These are phyloP conservation scores for Fusarium brachygibbosum DNA, from an alignment of 2,329 filamentous ascomycete species.

Conservation along the genomic window DNA sequence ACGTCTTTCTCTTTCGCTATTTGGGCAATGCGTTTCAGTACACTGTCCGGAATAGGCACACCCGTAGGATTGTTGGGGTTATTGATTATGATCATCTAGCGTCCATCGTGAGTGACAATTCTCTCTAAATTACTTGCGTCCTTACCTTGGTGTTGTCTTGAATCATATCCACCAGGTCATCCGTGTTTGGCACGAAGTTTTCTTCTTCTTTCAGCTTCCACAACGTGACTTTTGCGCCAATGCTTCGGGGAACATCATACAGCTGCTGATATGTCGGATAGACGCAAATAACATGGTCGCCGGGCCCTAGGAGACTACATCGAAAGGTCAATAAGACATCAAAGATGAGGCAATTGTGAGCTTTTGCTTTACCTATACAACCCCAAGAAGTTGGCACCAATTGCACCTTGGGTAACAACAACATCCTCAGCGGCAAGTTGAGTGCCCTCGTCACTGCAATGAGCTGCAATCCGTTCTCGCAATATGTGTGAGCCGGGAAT, in stretches of 20 bases:
- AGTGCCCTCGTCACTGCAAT: conserved; percentile 71
- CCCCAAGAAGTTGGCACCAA: conserved; percentile 85
- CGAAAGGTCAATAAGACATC: conserved; percentile 55
- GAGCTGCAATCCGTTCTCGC: conserved; percentile 72
- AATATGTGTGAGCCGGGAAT: conserved; percentile 77
- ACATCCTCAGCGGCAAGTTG: conserved; percentile 70
- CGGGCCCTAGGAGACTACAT: conserved; percentile 77
- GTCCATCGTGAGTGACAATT: conserved; percentile 18
- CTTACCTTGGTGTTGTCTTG: conserved; percentile 76
- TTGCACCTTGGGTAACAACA: conserved; percentile 83
- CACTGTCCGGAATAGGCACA: conserved; percentile 72
- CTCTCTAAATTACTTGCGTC: background rate
- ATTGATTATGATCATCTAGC: conserved; percentile 65
- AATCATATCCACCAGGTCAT: conserved; percentile 75
- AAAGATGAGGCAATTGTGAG: background rate
- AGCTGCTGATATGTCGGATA: conserved; percentile 91
- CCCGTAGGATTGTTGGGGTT: conserved; percentile 90
- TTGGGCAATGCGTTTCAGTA: conserved; percentile 72
- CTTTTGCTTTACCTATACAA: background rate
- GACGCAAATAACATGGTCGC: conserved; percentile 88
- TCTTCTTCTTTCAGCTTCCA: conserved; percentile 78
- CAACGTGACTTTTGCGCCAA: conserved; percentile 82
- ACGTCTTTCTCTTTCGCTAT: conserved; percentile 74
- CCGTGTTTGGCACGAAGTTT: conserved; percentile 75
- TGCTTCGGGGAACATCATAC: conserved; percentile 78